Percentiles rank a stretch among this genome's conserved stretches.
phyloP scores from a whole-genome alignment of 73 alveolate genomes.

The Stentor coeruleus region DNA sequence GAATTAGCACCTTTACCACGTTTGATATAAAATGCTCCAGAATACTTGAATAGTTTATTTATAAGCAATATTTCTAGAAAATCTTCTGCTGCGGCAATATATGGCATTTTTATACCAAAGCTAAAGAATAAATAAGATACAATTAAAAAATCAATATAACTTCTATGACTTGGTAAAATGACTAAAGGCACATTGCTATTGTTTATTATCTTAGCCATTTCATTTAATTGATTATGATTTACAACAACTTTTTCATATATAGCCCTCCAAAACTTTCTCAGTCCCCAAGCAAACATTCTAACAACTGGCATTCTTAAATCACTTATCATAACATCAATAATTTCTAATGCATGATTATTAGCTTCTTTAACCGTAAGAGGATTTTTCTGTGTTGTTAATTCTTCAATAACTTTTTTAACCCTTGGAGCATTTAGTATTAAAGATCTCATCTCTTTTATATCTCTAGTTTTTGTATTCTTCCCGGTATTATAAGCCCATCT shows the following conservation, averaged over 20 bases:
- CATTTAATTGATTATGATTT: constrained; percentile 53
- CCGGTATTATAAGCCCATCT: constrained; percentile 56
- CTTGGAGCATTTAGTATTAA: constrained; percentile 41
- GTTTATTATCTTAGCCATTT: too few relatives aligned
- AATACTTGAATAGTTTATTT: constrained; percentile 56
- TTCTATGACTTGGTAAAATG: constrained; percentile 85
- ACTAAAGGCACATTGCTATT: constrained; percentile 61
- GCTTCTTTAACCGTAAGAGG: too few relatives aligned
- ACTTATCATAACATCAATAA: constrained; percentile 61
- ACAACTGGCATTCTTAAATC: constrained; percentile 43
- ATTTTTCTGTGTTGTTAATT: constrained; percentile 40
- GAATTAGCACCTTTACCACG: constrained; percentile 63
- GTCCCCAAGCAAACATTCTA: constrained; percentile 53
- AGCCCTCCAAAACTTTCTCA: constrained; percentile 59
- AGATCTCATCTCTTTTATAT: constrained; percentile 37
- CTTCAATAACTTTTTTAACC: constrained; percentile 55
- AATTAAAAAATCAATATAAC: constrained; percentile 79
- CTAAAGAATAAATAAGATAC: constrained; percentile 68
- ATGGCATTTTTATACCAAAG: constrained; percentile 76
- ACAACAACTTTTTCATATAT: constrained; percentile 76
- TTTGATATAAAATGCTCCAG: constrained; percentile 87
- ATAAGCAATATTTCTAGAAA: constrained; percentile 66
- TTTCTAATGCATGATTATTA: constrained; percentile 48
- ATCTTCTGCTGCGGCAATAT: constrained; percentile 89
- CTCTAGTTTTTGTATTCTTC: constrained; percentile 34